Conservation (phyloP, 768 basidiomycete genomes). For the Amanita jacksonii region DNA sequence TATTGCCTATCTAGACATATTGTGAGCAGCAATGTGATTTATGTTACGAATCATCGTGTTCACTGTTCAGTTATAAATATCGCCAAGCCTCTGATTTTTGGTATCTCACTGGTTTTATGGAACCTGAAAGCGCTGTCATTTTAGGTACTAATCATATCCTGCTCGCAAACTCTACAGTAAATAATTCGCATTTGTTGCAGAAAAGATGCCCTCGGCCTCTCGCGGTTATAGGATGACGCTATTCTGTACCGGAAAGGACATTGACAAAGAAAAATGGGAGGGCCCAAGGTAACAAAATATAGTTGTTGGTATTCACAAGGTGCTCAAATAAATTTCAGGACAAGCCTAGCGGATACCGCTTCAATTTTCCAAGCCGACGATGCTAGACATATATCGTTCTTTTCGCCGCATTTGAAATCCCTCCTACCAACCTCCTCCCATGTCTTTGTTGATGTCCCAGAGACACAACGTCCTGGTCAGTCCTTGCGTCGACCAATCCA, state of each 20-base stretch:
- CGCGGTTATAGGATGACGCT: conserved; percentile 83
- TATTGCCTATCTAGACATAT: conserved; percentile 50
- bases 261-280: conserved; percentile 83
- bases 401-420: conserved; percentile 50
- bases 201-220: conserved; percentile 51
- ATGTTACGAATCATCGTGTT: conserved; percentile 11
- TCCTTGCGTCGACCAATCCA: conserved; percentile 25
- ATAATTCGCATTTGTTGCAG: conserved; percentile 24
- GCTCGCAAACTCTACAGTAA: not conserved
- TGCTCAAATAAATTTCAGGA: conserved; percentile 26
- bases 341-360: conserved; percentile 55
- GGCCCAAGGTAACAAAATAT: conserved; percentile 51
- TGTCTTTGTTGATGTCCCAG: conserved; percentile 44
- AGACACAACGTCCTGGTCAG: conserved; percentile 14
- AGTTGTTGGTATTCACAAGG: not conserved
- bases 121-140: conserved; percentile 84
- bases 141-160: conserved; percentile 39
- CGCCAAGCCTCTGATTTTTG: conserved; percentile 88
- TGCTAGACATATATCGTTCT: conserved; percentile 44
- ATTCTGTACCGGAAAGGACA: conserved; percentile 70
- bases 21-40: conserved; percentile 42
- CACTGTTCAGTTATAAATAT: conserved; percentile 73
- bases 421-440: conserved; percentile 38
- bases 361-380: conserved; percentile 73
- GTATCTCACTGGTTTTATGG: conserved; percentile 95